Evolutionary conservation across 1,139 yeast species (phyloP), one percentile per base, ranked within the genome.

Genomic region (Zhuliangozyma parablackwelliae): DNA sequence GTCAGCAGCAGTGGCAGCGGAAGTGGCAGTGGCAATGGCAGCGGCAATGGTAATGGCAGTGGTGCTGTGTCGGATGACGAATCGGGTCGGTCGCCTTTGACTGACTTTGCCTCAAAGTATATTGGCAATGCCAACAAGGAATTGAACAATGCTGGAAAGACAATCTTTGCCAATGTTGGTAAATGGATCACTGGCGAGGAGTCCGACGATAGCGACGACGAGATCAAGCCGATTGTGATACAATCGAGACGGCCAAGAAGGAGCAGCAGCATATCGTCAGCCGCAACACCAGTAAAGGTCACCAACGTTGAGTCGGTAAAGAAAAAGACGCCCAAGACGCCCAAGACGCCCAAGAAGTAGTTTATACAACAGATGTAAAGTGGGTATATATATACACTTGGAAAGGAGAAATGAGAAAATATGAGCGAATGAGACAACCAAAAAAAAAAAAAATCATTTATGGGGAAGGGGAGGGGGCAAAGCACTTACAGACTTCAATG

Each of bases 141-240:
- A 30, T 63, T 72, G 43, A 67, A 68, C 47, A 49, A 48, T 23
- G 43, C 49, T 7, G 45, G 56, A 33, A 50, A 65, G 58, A 72
- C 81, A 3, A 64, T 82, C 29, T 69, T 82, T 39, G 79, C 78
- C 27, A 78, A 75, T 48, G 79, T 83, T 43, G 80, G 77, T 55
- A 87, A 74, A 32, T 82, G 90, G 89, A 82, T 82, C 51, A 57
- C 54, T 37, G 50, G 65, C 8, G 72, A 72, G 31, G 55, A 55
- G 16, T 49, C 50, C 32, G 59, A 56, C 35, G 58, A 53, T 28
- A 59, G 52, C 26, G 45, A 48, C 25, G 32, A 29, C 24, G 52
- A 47, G 16, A 44, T 43, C 27, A 40, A 44, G 35, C 47, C 48
- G 2, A 43, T 45, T 28, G 32, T 36, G 12, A 41, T 43, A 5